Percentiles rank a stretch among this genome's conserved stretches.
phyloP scores from a whole-genome alignment of 139 green algal genomes.

The Pycnococcus provasolii region DNA sequence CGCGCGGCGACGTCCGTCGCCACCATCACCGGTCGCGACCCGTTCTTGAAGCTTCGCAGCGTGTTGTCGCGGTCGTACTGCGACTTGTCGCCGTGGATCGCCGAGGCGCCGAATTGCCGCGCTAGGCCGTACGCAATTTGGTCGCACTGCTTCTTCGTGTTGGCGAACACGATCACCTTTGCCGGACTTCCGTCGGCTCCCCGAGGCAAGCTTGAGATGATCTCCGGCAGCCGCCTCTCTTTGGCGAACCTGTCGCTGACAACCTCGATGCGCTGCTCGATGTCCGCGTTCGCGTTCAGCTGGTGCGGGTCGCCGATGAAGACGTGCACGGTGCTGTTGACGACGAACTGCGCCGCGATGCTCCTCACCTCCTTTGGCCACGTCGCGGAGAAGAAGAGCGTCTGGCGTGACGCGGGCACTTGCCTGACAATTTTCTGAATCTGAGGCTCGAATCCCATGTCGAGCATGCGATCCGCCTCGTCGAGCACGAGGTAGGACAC shows the following conservation, averaged over 20 bases:
- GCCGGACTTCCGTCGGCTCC: conserved; percentile 33
- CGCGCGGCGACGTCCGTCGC: conserved; percentile 59
- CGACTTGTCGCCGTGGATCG: conserved; percentile 90
- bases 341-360: conserved; percentile 61
- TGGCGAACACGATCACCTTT: conserved; percentile 79
- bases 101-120: conserved; percentile 33
- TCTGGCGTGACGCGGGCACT: conserved; percentile 59
- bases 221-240: conserved; percentile 43
- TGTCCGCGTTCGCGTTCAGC: conserved; percentile 81
- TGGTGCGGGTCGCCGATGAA: conserved; percentile 81
- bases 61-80: conserved; percentile 83
- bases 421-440: conserved; percentile 68
- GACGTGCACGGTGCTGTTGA: conserved; percentile 49
- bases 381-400: conserved; percentile 76
- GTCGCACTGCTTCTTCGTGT: conserved; percentile 88
- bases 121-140: conserved; percentile 40
- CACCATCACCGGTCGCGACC: conserved; percentile 41
- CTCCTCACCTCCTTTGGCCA: conserved; percentile 67
- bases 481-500: conserved; percentile 80
- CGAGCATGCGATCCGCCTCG: conserved; percentile 89
- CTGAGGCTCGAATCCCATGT: conserved; percentile 93
- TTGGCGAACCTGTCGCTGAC: conserved; percentile 48
- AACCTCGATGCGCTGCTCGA: conserved; percentile 59
- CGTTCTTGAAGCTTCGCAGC: conserved; percentile 46
- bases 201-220: conserved; percentile 46